Conservation (phyloP, 1,284 basidiomycete species). For the Termitomyces sp. region DNA sequence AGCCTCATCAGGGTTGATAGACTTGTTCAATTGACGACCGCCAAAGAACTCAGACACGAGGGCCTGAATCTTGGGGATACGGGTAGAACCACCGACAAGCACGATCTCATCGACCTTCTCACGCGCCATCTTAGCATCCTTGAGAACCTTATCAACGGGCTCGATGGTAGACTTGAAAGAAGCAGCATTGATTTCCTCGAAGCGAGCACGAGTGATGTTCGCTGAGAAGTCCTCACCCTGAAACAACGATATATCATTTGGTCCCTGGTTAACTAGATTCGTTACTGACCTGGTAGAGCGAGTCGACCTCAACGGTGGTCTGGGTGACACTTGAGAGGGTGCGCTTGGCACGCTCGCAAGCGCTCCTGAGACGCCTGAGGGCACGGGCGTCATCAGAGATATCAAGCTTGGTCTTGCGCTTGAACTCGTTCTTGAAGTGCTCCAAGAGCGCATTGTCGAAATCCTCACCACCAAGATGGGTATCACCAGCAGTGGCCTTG, state of each 20-base stretch:
- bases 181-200: slow-evolving; percentile 96
- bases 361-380: slow-evolving; percentile 89
- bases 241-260: slow-evolving; percentile 8
- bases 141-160: slow-evolving; percentile 98
- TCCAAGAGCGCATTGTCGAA: slow-evolving; percentile 98
- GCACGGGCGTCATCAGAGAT: slow-evolving; percentile 96
- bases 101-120: slow-evolving; percentile 99
- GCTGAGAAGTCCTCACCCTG: slow-evolving; percentile 92
- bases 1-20: slow-evolving; percentile 94
- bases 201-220: slow-evolving; percentile 97
- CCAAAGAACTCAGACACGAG: slow-evolving; percentile 98
- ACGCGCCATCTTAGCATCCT: slow-evolving; percentile 96
- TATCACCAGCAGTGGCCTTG: slow-evolving; percentile 97
- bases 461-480: slow-evolving; percentile 96
- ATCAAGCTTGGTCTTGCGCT: slow-evolving; percentile 95
- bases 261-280: slow-evolving; percentile 1
- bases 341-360: slow-evolving; percentile 99
- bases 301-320: slow-evolving; percentile 99
- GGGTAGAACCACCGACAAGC: slow-evolving; percentile 98
- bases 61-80: slow-evolving; percentile 99
- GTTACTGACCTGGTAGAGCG: slow-evolving; percentile 79
- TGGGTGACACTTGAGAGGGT: slow-evolving; percentile 97
- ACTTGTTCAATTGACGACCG: slow-evolving; percentile 97
- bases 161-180: slow-evolving; percentile 97
- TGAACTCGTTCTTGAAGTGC: slow-evolving; percentile 98